Base-by-base conservation (phyloP, 2,329 filamentous ascomycete species). In the Penicillium sp. region DNA sequence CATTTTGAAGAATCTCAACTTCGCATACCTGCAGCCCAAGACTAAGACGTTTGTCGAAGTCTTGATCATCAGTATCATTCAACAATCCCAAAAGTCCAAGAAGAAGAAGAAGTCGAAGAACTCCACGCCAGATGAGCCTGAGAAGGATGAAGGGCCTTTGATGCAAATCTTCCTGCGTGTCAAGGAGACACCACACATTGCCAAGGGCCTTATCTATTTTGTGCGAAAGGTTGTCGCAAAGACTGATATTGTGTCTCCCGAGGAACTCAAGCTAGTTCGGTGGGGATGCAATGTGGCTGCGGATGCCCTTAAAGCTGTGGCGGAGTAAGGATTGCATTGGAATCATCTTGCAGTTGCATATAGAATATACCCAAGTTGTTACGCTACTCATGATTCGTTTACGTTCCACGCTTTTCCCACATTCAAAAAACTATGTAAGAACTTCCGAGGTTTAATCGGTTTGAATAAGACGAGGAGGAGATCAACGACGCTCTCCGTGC, bases 31-130 rank as follows among this genome's bases (percentile, higher is more conserved):
- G 50, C 89, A 91, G 69, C 78, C 85, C 8, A 92, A 89, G 75
- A 91, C 90, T 0, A 86, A 83, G 56, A 84, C 85, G 25, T 94
- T 97, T 70, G 81, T 93, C 45, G 91, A 97, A 73, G 79, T 94
- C 8, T 77, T 97, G 64, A 80, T 97, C 17, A 86, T 94, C 49
- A 89, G 86, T 2, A 75, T 92, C 13, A 84, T 97, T 33, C 81
- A 90, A 45, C 84, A 88, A 65, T 86, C 86, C 17, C 83, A 86
- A 61, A 81, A 82, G 56, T 65, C 61, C 13, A 70, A 72, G 53
- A 66, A 68, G 7, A 64, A 61, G 15, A 67, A 67, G 49, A 67
- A 67, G 48, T 42, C 39, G 1, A 63, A 62, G 56, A 66, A 62
- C 36, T 57, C 51, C 9, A 57, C 52, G 0, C 50, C 60, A 4